These are phyloP conservation scores for Aegilops tauschii DNA, from an alignment of 176 grass and related monocot species.

Conservation along the genomic window DNA sequence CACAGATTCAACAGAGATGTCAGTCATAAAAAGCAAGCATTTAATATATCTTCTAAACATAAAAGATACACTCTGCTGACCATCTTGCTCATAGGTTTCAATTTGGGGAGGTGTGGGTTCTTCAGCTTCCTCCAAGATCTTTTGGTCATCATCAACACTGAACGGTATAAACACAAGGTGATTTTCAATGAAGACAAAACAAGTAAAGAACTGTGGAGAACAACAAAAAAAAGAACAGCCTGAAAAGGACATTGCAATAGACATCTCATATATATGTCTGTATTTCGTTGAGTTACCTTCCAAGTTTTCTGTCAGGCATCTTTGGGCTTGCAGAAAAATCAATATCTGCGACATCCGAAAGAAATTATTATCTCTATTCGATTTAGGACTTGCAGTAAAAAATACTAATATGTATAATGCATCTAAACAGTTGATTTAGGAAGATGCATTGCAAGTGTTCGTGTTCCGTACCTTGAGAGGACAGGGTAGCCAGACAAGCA, in stretches of 20 bases:
- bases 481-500: conserved; percentile 70
- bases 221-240: not conserved
- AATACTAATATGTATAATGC: not conserved
- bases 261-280: not conserved
- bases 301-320: conserved; percentile 22
- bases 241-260: not conserved
- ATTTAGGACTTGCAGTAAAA: not conserved
- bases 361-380: conserved; percentile 10
- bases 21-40: conserved; percentile 12
- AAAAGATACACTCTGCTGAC: not conserved
- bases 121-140: not conserved
- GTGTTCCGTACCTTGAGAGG: conserved; percentile 53
- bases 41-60: not conserved
- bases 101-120: not conserved
- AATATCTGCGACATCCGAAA: conserved; percentile 31
- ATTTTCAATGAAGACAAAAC: not conserved
- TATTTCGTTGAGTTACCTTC: conserved; percentile 43
- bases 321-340: conserved; percentile 26
- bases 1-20: conserved; percentile 12
- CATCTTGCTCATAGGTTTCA: conserved; percentile 37
- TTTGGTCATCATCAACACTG: conserved; percentile 38
- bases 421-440: not conserved
- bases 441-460: not conserved
- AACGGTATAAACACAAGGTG: not conserved
- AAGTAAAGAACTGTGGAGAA: not conserved